Base-by-base conservation (phyloP, 2,329 filamentous ascomycete species). In the Diaporthe ampelina region DNA sequence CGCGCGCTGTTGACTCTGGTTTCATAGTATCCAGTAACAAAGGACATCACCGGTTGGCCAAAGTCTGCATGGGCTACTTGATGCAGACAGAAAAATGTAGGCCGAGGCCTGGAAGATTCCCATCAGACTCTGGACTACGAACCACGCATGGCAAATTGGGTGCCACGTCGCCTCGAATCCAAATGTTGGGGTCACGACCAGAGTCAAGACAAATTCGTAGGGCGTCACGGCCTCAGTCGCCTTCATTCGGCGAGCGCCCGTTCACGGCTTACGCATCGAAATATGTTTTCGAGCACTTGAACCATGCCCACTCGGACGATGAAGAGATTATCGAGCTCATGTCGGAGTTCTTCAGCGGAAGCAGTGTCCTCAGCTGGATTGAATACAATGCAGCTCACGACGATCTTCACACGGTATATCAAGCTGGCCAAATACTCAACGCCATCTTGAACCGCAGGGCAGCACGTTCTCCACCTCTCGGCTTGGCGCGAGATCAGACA, bases 11-110 rank as follows among this genome's bases (percentile, higher is more conserved):
- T 4, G 19, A 48, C 1, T 79, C 79, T 0, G 80, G 80, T 7
- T 81, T 82, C 68, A 73, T 67, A 1, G 67, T 82, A 19, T 71
- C 78, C 21, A 77, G 56, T 35, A 59, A 76, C 10, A 50, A 48
- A 0, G 78, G 77, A 1, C 80, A 83, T 68, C 75, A 74, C 32
- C 70, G 76, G 2, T 17, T 83, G 10, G 78, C 78, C 11, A 74
- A 78, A 57, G 74, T 77, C 0, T 83, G 81, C 59, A 73, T 83
- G 2, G 69, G 76, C 15, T 77, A 74, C 24, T 67, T 81, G 13
- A 75, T 65, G 9, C 17, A 75, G n/a, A 45, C 50, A n/a, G 45
- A 65, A 2, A 72, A 26, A 8, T 45, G 4, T 8, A 17, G 61
- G 24, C 9, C 37, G 26, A 32, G 8, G 52, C 29, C 61, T 50